These are phyloP conservation scores for Populus hybrid DNA, from an alignment of 441 rosid genomes.

Conservation along the genomic window DNA sequence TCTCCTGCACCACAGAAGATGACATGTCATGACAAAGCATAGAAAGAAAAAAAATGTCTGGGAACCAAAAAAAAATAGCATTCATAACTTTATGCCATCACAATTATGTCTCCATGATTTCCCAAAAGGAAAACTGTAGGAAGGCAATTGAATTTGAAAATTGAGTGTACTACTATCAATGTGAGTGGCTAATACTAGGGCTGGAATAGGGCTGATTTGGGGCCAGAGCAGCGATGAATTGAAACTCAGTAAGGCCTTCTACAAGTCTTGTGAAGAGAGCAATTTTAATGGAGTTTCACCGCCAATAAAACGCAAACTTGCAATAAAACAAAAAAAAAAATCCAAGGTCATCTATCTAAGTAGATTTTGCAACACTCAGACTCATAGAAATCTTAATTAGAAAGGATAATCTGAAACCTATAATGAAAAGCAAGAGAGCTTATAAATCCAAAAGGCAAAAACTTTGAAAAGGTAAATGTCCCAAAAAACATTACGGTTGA, in stretches of 20 bases:
- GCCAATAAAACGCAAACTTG: not conserved
- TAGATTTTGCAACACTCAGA: not conserved
- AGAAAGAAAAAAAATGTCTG: not conserved
- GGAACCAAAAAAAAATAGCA: not conserved
- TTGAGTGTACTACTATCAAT: not conserved
- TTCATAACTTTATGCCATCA: not conserved
- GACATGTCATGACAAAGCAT: constrained; percentile 7
- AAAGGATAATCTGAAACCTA: not conserved
- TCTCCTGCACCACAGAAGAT: constrained; percentile 53
- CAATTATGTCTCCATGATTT: not conserved
- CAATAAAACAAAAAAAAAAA: not conserved
- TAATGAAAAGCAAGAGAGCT: not conserved
- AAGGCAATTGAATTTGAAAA: not conserved
- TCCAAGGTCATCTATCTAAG: not conserved
- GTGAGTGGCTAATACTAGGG: not conserved
- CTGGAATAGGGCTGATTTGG: not conserved
- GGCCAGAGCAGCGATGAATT: not conserved
- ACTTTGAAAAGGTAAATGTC: no score
- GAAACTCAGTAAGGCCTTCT: no score
- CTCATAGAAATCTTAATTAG: not conserved
- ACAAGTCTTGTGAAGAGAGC: not conserved
- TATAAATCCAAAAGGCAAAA: not conserved
- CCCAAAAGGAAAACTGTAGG: not conserved
- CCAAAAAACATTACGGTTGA: not conserved
- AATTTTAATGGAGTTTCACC: not conserved